Base-by-base conservation (phyloP, 495 filamentous ascomycete genomes). In the Penicillium soppii region DNA sequence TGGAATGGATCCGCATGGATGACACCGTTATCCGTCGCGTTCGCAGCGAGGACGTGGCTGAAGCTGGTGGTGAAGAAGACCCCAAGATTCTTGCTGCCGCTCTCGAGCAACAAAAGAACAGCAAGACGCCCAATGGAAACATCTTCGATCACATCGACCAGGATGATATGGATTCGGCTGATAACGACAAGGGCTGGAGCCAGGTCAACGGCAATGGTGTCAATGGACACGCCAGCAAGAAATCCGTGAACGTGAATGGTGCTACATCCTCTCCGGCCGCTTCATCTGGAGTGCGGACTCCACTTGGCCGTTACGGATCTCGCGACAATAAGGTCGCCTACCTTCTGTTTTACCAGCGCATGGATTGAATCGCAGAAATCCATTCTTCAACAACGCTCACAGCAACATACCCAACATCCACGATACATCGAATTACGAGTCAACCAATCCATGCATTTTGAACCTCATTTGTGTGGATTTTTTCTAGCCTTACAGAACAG, bases 261-360 rank as follows among this genome's bases (percentile, higher is more conserved):
- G 64, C 56, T 73, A 42, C 83, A 68, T 48, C 77, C 9, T 79
- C 82, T 17, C 65, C 72, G 7, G 56, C 52, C 7, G 43, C 55
- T 21, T 73, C 77, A 10, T 82, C 82, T 29, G 76, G 80, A 9
- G 87, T 86, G 59, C 75, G 78, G 59, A 82, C 82, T 4, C 81
- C 83, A 13, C 57, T 75, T 43, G 77, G 74, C 38, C 88, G 85
- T 67, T 87, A 86, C 56, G 85, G 81, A 22, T 77, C 88, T 54
- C 90, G 87, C 69, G 95, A 97, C 64, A 95, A 90, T 75, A 96
- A 95, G 75, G 92, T 96, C 45, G 94, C 94, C 12, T 98, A 98
- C 70, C 81, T 98, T 52, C 70, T 98, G 65, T 95, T 98, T 71
- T 98, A 98, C 67, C 85, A 96, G 73, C 84, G 81, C 54, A 82